Conservation (phyloP, 1,284 basidiomycete genomes). For the Ustilago nuda region DNA sequence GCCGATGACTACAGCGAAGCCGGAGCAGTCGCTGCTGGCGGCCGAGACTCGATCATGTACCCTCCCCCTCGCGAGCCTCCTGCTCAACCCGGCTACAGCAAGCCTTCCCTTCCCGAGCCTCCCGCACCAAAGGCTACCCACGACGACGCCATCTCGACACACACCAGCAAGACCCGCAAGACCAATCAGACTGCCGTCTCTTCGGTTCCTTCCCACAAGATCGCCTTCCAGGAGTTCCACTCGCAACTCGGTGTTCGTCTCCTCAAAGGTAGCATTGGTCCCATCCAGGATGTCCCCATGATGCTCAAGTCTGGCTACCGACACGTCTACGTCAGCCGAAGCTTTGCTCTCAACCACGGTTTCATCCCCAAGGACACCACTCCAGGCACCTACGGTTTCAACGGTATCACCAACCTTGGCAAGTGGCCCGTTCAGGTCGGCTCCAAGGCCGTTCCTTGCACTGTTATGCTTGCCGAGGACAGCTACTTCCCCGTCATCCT, state of each 20-base stretch:
- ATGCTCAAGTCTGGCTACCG: slow-evolving; percentile 96
- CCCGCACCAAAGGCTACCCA: slow-evolving; percentile 34
- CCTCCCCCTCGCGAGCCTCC: slow-evolving; percentile 63
- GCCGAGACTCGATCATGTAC: slow-evolving; percentile 68
- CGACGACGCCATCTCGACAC: slow-evolving; percentile 53
- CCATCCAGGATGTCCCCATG: slow-evolving; percentile 77
- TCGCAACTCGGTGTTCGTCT: slow-evolving; percentile 82
- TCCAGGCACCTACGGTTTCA: slow-evolving; percentile 78
- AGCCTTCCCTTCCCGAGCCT: slow-evolving; percentile 53
- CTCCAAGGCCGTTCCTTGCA: slow-evolving; percentile 71
- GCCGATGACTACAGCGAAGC: slow-evolving; percentile 66
- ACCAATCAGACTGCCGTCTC: slow-evolving; percentile 49
- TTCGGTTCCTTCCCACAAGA: slow-evolving; percentile 62
- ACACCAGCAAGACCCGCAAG: slow-evolving; percentile 58
- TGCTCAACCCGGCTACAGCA: slow-evolving; percentile 55
- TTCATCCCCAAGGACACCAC: slow-evolving; percentile 87
- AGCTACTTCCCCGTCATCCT: slow-evolving; percentile 96
- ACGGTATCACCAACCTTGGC: slow-evolving; percentile 75
- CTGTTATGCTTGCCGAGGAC: slow-evolving; percentile 83
- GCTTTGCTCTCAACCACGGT: slow-evolving; percentile 88
- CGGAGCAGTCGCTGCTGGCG: slow-evolving; percentile 65
- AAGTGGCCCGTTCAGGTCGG: slow-evolving; percentile 72
- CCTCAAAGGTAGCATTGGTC: slow-evolving; percentile 88
- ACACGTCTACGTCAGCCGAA: slow-evolving; percentile 93
- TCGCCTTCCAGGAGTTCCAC: slow-evolving; percentile 68